Conservation (phyloP, 2,329 filamentous ascomycete genomes). For the Neonectria faginata region DNA sequence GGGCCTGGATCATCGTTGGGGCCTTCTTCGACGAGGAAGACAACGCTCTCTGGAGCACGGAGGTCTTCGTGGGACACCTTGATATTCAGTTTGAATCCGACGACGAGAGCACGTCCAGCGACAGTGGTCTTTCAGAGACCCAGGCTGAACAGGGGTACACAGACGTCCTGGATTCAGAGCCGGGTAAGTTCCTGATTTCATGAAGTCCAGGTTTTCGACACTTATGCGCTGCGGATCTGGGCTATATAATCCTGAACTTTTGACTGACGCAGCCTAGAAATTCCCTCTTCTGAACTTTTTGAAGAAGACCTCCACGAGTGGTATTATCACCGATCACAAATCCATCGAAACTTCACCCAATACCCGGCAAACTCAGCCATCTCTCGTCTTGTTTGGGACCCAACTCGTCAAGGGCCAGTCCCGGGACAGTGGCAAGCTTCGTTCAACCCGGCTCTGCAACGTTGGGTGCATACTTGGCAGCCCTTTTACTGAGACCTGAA, state of each 20-base stretch:
- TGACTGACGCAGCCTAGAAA: constrained; percentile 23
- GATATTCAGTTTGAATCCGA: constrained; percentile 44
- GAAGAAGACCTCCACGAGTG: constrained; percentile 4
- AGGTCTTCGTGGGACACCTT: constrained; percentile 55
- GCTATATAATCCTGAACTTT: constrained; percentile 9
- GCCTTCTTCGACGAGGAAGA: constrained; percentile 60
- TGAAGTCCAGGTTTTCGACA: constrained; percentile 8
- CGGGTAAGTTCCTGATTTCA: constrained; percentile 36
- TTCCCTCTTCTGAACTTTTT: constrained; percentile 17
- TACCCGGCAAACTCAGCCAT: constrained; percentile 18
- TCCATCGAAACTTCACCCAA: constrained; percentile 23
- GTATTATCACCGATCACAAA: constrained; percentile 16
- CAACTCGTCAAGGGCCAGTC: constrained; percentile 46
- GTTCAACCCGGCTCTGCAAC: constrained; percentile 45
- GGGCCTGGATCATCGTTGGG: constrained; percentile 61
- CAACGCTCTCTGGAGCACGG: constrained; percentile 59
- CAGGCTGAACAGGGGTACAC: constrained; percentile 24
- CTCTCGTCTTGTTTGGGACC: constrained; percentile 44
- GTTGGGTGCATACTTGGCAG: constrained; percentile 55
- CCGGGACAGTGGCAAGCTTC: constrained; percentile 52
- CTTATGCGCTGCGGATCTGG: constrained; percentile 7
- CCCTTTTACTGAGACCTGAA: constrained; percentile 37
- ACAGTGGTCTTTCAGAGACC: constrained; percentile 28
- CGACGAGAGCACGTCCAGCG: constrained; percentile 33
- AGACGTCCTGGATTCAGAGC: constrained; percentile 32